Evolutionary conservation across 2,329 filamentous ascomycete species (phyloP).

Genomic region (Cryphonectria nitschkei): DNA sequence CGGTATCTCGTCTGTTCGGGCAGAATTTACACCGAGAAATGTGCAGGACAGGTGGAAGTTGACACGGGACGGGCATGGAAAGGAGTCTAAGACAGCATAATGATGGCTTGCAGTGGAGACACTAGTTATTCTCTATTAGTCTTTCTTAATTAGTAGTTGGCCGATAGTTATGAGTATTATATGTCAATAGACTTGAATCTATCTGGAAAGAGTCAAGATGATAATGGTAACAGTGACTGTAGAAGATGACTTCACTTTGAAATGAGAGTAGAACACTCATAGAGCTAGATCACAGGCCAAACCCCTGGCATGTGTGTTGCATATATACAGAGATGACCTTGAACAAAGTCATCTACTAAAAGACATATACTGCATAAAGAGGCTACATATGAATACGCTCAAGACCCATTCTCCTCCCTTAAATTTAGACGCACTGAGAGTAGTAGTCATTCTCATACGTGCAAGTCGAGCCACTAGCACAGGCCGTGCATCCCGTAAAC

Average conservation of each 20-base stretch:
- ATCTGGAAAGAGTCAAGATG: neutral
- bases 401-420: neutral
- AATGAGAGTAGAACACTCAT: neutral
- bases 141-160: neutral
- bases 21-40: conserved; percentile 24
- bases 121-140: neutral
- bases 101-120: neutral
- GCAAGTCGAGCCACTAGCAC: conserved; percentile 40
- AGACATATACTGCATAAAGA: neutral
- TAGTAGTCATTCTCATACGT: conserved; percentile 39
- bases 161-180: neutral
- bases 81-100: conserved; percentile 6
- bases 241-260: neutral
- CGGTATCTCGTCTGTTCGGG: conserved; percentile 22
- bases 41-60: conserved; percentile 7
- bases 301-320: neutral
- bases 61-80: neutral
- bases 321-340: neutral
- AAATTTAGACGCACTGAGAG: conserved; percentile 39
- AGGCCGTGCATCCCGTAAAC: conserved; percentile 41
- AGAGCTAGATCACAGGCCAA: neutral
- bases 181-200: neutral
- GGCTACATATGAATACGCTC: too few relatives aligned
- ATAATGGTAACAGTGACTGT: neutral
- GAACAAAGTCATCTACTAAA: neutral